These are phyloP conservation scores for Fragilariopsis cylindrus DNA, from an alignment of 108 stramenopile genomes.

Conservation along the genomic window DNA sequence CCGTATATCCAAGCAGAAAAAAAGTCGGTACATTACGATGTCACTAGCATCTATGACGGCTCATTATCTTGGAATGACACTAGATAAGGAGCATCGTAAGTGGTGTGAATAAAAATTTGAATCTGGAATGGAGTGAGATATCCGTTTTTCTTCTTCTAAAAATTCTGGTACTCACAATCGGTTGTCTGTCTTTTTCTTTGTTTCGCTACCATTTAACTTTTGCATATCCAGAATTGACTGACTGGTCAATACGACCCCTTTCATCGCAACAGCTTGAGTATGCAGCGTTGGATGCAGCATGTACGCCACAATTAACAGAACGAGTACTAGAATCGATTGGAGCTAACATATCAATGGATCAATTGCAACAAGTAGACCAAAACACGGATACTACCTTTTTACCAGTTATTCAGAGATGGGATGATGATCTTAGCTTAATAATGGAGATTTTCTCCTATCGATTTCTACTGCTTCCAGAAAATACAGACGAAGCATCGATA, in stretches of 20 bases:
- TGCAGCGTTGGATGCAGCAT: constrained; percentile 53
- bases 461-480: constrained; percentile 12
- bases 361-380: background rate
- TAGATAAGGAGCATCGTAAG: constrained; percentile 43
- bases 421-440: constrained; percentile 14
- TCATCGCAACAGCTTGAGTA: constrained; percentile 38
- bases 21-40: constrained; percentile 32
- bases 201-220: background rate
- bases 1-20: constrained; percentile 25
- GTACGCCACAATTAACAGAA: constrained; percentile 26
- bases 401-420: constrained; percentile 18
- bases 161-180: background rate
- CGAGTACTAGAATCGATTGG: constrained; percentile 19
- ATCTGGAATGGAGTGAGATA: background rate
- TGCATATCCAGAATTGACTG: constrained; percentile 17
- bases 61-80: constrained; percentile 30
- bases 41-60: constrained; percentile 31
- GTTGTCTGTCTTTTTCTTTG: background rate
- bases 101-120: background rate
- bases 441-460: constrained; percentile 14
- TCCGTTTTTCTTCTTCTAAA: background rate
- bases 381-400: background rate
- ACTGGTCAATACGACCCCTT: constrained; percentile 41
- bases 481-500: constrained; percentile 1
- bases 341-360: background rate